Conservation (phyloP, 306 rosid genomes). For the Styphnolobium japonicum region DNA sequence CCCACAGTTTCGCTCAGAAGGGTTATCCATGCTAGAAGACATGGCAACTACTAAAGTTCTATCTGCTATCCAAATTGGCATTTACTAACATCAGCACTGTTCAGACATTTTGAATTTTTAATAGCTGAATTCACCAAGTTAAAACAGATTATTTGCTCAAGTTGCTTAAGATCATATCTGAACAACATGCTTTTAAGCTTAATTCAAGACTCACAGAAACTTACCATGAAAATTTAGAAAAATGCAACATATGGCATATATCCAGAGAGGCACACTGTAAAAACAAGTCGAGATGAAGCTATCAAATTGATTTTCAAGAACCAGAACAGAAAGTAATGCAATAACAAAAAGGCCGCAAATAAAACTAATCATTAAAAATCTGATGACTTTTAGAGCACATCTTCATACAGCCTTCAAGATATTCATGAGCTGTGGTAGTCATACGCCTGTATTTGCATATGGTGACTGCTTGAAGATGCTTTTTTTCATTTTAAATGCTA, state of each 20-base stretch:
- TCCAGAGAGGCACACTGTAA: constrained; percentile 86
- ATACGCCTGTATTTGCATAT: neutral
- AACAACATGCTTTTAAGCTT: neutral
- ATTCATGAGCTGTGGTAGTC: neutral
- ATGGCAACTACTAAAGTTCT: neutral
- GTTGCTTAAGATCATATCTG: neutral
- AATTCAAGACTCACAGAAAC: neutral
- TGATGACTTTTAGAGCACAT: neutral
- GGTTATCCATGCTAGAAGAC: neutral
- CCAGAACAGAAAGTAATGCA: neutral
- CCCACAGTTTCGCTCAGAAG: neutral
- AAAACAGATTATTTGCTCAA: constrained; percentile 8
- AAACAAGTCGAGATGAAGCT: constrained; percentile 22
- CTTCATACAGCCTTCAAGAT: neutral
- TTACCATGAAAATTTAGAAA: constrained; percentile 87
- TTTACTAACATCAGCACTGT: neutral
- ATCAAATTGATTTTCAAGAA: constrained; percentile 3
- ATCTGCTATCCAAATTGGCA: neutral
- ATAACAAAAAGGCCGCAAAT: neutral
- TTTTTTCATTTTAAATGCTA: neutral
- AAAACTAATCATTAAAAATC: neutral
- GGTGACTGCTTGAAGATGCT: neutral
- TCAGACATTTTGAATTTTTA: neutral
- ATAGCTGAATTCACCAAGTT: neutral
- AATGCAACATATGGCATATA: constrained; percentile 77